Evolutionary conservation across 441 rosid species (phyloP).

Genomic region (Gossypium trilobum): DNA sequence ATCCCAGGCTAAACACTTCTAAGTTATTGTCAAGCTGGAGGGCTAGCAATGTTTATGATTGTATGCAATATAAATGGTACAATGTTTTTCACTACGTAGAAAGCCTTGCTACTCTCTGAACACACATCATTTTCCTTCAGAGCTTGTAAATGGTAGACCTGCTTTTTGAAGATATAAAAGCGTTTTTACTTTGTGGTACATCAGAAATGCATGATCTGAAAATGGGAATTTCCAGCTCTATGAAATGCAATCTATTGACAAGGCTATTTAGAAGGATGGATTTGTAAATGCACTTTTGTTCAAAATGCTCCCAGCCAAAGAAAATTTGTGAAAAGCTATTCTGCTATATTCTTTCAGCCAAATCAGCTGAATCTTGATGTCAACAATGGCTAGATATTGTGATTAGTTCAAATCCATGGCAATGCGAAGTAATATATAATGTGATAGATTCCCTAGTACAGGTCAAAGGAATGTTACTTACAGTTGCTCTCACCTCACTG

Average conservation of each 20-base stretch:
- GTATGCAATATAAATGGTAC: conserved; percentile 8
- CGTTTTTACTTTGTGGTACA: not conserved
- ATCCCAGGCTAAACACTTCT: not conserved
- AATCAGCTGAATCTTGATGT: too few relatives aligned
- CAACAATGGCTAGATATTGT: too few relatives aligned
- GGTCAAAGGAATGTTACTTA: too few relatives aligned
- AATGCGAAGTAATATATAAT: too few relatives aligned
- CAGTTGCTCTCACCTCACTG: too few relatives aligned
- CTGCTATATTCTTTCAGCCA: too few relatives aligned
- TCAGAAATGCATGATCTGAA: not conserved
- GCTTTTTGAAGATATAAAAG: not conserved
- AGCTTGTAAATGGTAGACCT: not conserved
- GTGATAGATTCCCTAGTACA: too few relatives aligned
- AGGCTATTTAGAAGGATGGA: not conserved
- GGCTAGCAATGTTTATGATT: not conserved
- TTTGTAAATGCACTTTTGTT: not conserved
- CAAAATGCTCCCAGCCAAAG: not conserved
- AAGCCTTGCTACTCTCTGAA: not conserved
- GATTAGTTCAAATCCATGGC: too few relatives aligned
- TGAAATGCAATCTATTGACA: not conserved
- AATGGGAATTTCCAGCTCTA: not conserved
- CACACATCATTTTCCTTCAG: not conserved
- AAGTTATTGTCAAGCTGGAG: conserved; percentile 1
- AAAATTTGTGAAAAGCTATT: not conserved
- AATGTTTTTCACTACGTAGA: not conserved